Percentiles rank a stretch among this genome's conserved stretches.
Conservation (phyloP, 257 asterid genomes). For the Dorcoceras hygrometricum region DNA sequence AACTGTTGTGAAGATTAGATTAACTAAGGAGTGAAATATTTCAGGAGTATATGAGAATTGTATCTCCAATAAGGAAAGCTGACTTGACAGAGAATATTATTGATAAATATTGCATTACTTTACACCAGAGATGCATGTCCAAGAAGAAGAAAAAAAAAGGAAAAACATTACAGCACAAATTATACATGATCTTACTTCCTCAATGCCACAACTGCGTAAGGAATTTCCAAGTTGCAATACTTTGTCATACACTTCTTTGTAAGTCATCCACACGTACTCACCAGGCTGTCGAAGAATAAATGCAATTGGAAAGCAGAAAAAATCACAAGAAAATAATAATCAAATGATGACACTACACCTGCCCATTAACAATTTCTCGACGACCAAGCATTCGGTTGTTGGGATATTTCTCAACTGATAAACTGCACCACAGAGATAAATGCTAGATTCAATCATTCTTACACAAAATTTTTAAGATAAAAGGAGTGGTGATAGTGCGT, state of each 20-base stretch:
- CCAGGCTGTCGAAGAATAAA: slow-evolving; percentile 60
- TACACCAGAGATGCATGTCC: background rate
- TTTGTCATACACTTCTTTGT: slow-evolving; percentile 70
- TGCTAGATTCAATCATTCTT: slow-evolving; percentile 5
- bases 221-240: slow-evolving; percentile 81
- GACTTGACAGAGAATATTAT: slow-evolving; percentile 5
- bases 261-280: slow-evolving; percentile 76
- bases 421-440: slow-evolving; percentile 40
- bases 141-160: slow-evolving; percentile 12
- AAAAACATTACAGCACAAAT: slow-evolving; percentile 9
- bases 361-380: slow-evolving; percentile 67
- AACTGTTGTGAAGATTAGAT: too few relatives aligned
- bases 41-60: background rate
- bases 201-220: slow-evolving; percentile 73
- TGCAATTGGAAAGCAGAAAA: slow-evolving; percentile 4
- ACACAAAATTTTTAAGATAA: background rate
- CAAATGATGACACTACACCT: slow-evolving; percentile 48
- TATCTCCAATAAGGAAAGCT: too few relatives aligned
- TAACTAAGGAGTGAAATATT: too few relatives aligned
- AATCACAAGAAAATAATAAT: slow-evolving; percentile 6
- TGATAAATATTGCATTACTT: too few relatives aligned
- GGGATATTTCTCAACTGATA: slow-evolving; percentile 83
- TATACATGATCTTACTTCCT: slow-evolving; percentile 66
- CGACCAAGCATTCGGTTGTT: slow-evolving; percentile 85
- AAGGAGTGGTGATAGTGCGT: slow-evolving; percentile 8